phyloP scores from a whole-genome alignment of 1,139 yeast genomes.

The Taphrina flavorubra region DNA sequence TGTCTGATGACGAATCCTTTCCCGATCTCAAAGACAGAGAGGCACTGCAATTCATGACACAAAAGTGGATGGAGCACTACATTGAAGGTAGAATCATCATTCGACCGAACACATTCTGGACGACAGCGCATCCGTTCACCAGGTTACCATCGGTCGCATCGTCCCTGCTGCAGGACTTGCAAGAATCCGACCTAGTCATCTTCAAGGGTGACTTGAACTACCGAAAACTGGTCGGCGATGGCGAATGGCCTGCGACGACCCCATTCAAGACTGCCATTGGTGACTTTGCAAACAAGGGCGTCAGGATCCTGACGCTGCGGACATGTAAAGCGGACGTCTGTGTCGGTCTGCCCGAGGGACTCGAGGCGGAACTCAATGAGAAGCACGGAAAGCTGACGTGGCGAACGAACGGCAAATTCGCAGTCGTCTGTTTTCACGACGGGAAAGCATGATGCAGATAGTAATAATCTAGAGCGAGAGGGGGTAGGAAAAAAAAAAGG shows the following conservation, averaged over 20 bases:
- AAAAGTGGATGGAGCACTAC: constrained; percentile 56
- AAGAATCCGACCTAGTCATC: constrained; percentile 70
- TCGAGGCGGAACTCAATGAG: constrained; percentile 63
- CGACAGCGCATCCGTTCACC: constrained; percentile 73
- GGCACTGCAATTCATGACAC: constrained; percentile 30
- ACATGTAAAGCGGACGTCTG: constrained; percentile 98
- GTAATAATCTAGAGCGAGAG: no score
- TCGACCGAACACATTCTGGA: constrained; percentile 82
- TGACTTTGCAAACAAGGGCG: constrained; percentile 60
- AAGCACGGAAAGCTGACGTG: constrained; percentile 42
- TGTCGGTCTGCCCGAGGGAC: constrained; percentile 71
- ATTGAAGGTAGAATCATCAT: constrained; percentile 60
- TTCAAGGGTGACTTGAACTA: constrained; percentile 90
- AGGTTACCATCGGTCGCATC: constrained; percentile 63
- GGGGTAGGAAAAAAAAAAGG: no score
- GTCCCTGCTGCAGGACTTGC: constrained; percentile 59
- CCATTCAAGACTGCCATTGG: constrained; percentile 74
- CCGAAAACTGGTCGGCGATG: constrained; percentile 89
- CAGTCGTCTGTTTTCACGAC: constrained; percentile 35
- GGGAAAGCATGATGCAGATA: constrained; percentile 13
- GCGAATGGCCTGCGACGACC: constrained; percentile 77
- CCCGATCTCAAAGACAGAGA: constrained; percentile 29
- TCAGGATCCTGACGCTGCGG: constrained; percentile 75
- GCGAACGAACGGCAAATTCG: constrained; percentile 46
- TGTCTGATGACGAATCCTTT: constrained; percentile 49